Conservation (phyloP, 2,329 filamentous ascomycete species). For the Penicillium sp. region DNA sequence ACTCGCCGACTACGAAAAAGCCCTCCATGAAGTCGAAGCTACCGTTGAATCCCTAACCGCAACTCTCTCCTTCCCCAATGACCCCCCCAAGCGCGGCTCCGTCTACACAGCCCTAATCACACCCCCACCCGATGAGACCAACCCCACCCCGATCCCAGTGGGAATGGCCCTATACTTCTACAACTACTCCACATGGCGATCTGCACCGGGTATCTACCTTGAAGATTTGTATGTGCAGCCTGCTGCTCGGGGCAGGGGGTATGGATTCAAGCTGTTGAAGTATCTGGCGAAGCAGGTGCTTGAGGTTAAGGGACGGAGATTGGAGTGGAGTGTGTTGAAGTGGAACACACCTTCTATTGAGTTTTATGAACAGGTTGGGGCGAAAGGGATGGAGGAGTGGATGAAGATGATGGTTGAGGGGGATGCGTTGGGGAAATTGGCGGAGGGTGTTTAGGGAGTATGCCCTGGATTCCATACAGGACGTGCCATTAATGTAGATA, state of each 20-base stretch:
- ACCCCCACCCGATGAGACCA: constrained; percentile 45
- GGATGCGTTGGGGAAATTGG: constrained; percentile 42
- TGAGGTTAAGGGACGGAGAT: constrained; percentile 64
- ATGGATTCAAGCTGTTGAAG: constrained; percentile 70
- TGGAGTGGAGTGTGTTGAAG: constrained; percentile 88
- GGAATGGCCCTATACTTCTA: constrained; percentile 91
- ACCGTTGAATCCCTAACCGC: constrained; percentile 66
- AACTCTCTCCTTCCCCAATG: constrained; percentile 72
- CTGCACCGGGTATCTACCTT: constrained; percentile 82
- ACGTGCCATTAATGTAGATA: no score
- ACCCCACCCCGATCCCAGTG: constrained; percentile 44
- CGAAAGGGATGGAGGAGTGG: constrained; percentile 47
- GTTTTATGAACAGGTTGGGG: constrained; percentile 63
- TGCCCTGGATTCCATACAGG: no score
- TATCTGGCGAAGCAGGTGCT: constrained; percentile 75
- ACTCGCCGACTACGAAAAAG: constrained; percentile 83
- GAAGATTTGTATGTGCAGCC: constrained; percentile 85
- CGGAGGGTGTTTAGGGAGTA: constrained; percentile 21
- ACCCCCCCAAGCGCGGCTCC: constrained; percentile 50
- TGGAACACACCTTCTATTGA: constrained; percentile 89
- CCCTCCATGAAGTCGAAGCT: constrained; percentile 67
- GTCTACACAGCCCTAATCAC: constrained; percentile 71
- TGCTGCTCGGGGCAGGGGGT: constrained; percentile 67
- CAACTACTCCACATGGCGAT: constrained; percentile 92
- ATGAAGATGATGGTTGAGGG: constrained; percentile 49